Conservation (phyloP, 108 stramenopile genomes). For the Pseudonitzschia pungens region DNA sequence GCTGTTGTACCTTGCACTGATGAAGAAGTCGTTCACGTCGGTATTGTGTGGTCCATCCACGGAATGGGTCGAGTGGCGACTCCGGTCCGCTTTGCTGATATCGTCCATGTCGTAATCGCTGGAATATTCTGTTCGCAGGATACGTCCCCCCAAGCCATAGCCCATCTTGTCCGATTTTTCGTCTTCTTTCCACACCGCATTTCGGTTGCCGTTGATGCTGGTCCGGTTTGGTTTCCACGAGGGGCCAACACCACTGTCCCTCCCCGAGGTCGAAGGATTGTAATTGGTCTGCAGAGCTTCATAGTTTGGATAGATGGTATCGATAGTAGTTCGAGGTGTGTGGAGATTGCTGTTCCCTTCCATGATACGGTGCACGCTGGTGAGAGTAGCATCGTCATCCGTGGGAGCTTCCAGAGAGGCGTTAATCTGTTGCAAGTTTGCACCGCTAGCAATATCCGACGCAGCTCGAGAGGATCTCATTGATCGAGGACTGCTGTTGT, state of each 20-base stretch:
- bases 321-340: not conserved
- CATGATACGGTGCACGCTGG: constrained; percentile 47
- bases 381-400: constrained; percentile 48
- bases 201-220: constrained; percentile 16
- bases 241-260: constrained; percentile 1
- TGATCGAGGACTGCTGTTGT: constrained; percentile 6
- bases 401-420: constrained; percentile 25
- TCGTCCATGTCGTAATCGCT: constrained; percentile 41
- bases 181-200: constrained; percentile 16
- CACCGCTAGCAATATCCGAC: not conserved
- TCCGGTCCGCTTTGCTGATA: constrained; percentile 28
- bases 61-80: constrained; percentile 16
- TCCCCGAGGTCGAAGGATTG: not conserved
- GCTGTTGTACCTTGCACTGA: constrained; percentile 9
- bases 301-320: not conserved
- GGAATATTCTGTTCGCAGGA: constrained; percentile 30
- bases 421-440: not conserved
- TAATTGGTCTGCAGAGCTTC: not conserved
- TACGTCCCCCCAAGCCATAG: not conserved
- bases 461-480: not conserved
- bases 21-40: constrained; percentile 31
- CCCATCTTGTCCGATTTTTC: constrained; percentile 27
- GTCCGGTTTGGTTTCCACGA: constrained; percentile 9
- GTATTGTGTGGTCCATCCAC: constrained; percentile 26
- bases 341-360: not conserved